Conservation (phyloP, 768 basidiomycete species). For the Amanita pseudoporphyria region DNA sequence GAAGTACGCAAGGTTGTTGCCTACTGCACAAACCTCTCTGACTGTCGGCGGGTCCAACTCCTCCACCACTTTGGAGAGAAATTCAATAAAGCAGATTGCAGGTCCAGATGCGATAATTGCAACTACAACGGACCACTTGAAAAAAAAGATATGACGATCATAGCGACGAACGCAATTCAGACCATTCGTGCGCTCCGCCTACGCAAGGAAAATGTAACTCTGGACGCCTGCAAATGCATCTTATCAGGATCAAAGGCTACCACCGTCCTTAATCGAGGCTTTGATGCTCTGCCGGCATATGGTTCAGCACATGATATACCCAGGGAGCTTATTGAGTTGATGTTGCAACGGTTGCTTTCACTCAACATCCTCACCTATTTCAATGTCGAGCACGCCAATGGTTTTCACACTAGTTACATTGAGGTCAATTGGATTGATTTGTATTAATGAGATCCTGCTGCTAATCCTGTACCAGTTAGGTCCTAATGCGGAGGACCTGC, state of each 20-base stretch:
- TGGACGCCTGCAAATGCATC: constrained; percentile 46
- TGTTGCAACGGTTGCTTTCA: constrained; percentile 47
- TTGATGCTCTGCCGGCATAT: constrained; percentile 36
- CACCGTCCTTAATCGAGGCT: constrained; percentile 35
- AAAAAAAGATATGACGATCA: constrained; percentile 49
- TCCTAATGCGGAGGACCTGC: constrained; percentile 18
- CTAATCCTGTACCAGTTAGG: constrained; percentile 22
- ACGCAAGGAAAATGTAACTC: constrained; percentile 45
- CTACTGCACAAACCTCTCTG: constrained; percentile 72
- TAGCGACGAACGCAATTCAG: constrained; percentile 45
- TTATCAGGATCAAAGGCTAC: constrained; percentile 54
- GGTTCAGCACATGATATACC: constrained; percentile 45
- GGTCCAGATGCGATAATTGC: constrained; percentile 80
- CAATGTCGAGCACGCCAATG: constrained; percentile 32
- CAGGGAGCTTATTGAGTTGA: constrained; percentile 49
- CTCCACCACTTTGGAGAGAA: constrained; percentile 82
- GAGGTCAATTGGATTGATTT: constrained; percentile 25
- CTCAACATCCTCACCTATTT: constrained; percentile 39
- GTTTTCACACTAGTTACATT: constrained; percentile 44
- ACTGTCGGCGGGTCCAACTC: constrained; percentile 83
- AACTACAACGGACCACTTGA: constrained; percentile 33
- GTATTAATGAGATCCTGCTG: background rate
- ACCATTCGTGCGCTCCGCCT: constrained; percentile 42
- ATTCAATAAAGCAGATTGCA: constrained; percentile 61
- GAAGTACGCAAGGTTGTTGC: constrained; percentile 62